Conservation (phyloP, 495 filamentous ascomycete genomes). For the Aspergillus homomorphus region DNA sequence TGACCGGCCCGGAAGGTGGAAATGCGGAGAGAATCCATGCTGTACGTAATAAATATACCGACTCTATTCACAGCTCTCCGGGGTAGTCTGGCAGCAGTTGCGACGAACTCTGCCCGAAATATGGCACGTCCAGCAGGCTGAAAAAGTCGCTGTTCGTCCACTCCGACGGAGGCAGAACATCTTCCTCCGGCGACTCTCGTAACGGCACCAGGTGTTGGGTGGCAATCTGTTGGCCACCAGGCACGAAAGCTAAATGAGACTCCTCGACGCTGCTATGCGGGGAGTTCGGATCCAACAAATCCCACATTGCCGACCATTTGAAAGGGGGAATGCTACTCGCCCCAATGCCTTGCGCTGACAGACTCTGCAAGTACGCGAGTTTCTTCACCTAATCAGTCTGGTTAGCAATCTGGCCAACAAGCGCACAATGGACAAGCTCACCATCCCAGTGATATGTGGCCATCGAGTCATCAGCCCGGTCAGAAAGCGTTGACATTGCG, state of each 20-base stretch:
- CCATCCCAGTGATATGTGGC: slow-evolving; percentile 3
- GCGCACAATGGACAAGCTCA: neutral
- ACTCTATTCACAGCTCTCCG: too few relatives aligned
- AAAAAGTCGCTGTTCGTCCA: neutral
- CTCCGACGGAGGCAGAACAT: neutral
- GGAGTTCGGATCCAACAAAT: neutral
- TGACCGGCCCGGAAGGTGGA: neutral
- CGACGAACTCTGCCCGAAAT: neutral
- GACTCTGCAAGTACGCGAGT: neutral
- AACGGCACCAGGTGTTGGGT: neutral
- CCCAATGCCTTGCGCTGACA: neutral
- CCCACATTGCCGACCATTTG: neutral
- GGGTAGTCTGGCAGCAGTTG: too few relatives aligned
- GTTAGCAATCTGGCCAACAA: neutral
- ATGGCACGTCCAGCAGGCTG: neutral
- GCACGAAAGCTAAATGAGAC: neutral
- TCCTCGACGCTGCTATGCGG: neutral
- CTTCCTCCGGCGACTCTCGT: neutral
- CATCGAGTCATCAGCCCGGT: neutral
- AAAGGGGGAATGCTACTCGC: neutral
- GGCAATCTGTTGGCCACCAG: neutral
- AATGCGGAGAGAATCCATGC: neutral
- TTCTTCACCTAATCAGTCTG: neutral
- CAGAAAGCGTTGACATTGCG: neutral
- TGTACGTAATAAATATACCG: too few relatives aligned